Base-by-base conservation (phyloP, 176 grass and related monocot genomes). In the Saccharum officinarum region DNA sequence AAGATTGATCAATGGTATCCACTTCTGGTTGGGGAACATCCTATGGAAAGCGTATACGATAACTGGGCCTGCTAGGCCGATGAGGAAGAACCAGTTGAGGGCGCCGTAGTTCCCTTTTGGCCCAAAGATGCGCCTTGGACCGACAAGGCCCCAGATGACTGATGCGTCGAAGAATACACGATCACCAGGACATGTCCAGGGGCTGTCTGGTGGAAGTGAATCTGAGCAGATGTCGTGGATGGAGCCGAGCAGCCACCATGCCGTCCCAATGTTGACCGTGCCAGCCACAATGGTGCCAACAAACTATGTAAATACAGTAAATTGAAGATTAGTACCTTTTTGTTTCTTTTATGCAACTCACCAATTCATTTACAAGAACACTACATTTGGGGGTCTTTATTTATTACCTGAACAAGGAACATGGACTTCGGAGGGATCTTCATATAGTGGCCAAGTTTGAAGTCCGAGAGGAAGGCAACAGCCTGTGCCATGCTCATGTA, bases 361-460 rank as follows among this genome's bases (percentile, higher is more conserved):
- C 2, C 72, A 25, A 22, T 78, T 74, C 0, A 7, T 25, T 79
- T 61, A 59, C 18, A 83, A 44, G 23, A 50, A 54, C n/a, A 34
- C 41, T 1, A 23, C 8, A 55, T 66, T 66, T 64, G n/a, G 30
- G 31, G 20, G 46, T 33, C 7, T 57, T 57, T 26, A 34, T 86
- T 85, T 79, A 93, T 79, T 82, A 95, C 95, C 93, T 98, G 91
- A 91, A 93, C 89, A 46, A 93, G 77, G 81, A 99, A 99, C 97
- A 99, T 99, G 20, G 94, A 99, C 77, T 63, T 92, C 23, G 97
- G 93, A 40, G 97, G 97, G 80, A 99, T 96, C 90, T 99, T 99
- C 97, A 96, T 99, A 67, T 99, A 99, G 77, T 99, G 97, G 13
- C 97, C 97, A 16, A 99, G 91, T 82, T 99, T 99, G 75, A 99